Evolutionary conservation across 768 basidiomycete species (phyloP).

Genomic region (Saitozyma sp.): DNA sequence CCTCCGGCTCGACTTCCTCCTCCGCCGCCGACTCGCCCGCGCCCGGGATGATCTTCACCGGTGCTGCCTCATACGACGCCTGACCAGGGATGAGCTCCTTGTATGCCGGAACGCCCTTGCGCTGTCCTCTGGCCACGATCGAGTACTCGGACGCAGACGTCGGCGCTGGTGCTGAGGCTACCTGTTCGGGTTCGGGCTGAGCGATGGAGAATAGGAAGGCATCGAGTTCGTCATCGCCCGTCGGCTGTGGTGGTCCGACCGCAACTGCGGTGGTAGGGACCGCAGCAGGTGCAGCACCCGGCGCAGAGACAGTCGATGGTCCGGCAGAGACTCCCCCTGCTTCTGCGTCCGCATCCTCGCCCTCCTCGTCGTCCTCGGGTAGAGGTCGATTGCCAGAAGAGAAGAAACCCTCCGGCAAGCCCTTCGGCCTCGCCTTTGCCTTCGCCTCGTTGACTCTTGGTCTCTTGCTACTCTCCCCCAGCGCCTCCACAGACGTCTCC

Average conservation of each 20-base stretch:
- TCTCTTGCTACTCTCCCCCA: conserved; percentile 14
- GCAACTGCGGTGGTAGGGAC: not conserved
- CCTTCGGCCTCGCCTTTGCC: conserved; percentile 2
- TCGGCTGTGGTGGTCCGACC: conserved; percentile 12
- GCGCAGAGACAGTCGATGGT: too few relatives aligned
- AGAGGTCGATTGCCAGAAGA: conserved; percentile 13
- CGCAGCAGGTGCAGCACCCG: not conserved
- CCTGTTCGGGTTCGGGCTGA: conserved; percentile 7
- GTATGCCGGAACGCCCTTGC: conserved; percentile 23
- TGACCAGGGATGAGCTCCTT: conserved; percentile 37
- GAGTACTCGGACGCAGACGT: conserved; percentile 1
- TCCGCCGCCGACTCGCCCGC: conserved; percentile 29
- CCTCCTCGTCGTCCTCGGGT: conserved; percentile 11
- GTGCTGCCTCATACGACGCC: conserved; percentile 46
- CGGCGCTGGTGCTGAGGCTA: not conserved
- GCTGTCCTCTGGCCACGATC: not conserved
- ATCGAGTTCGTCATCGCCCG: conserved; percentile 45
- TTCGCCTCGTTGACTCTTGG: conserved; percentile 7
- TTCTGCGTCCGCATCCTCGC: conserved; percentile 5
- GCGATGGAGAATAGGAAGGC: conserved; percentile 40
- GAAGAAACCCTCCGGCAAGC: conserved; percentile 29
- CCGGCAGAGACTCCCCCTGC: not conserved
- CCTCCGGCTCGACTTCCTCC: conserved; percentile 35
- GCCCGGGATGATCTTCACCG: conserved; percentile 34
- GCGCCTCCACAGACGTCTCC: not conserved